Base-by-base conservation (phyloP, 345 rosid species). In the Rhodamnia argentea region DNA sequence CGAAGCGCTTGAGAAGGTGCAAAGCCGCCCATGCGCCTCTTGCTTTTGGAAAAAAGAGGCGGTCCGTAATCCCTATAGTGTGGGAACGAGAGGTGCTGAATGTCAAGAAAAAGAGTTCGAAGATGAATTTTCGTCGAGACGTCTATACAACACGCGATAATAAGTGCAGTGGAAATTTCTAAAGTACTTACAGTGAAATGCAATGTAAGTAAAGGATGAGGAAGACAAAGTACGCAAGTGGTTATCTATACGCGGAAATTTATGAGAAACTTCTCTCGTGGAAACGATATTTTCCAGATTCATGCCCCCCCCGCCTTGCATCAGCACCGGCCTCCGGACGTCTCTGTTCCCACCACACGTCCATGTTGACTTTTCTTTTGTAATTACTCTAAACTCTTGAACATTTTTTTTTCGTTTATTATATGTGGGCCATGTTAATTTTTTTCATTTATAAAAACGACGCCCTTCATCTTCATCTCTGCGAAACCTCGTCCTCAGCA, bases 141-240 rank as follows among this genome's bases (percentile, higher is more conserved):
- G 4, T n/a, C n/a, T 51, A 13, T 51, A 4, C 0, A 11, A 51
- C 13, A 51, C 14, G 52, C 11, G 13, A 51, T 51, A 11, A 51
- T 51, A 51, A 51, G 52, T 12, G 1, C 4, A 37, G 0, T 3
- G 10, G 10, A 55, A 2, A 7, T 16, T 9, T 4, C 0, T 16
- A 29, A 29, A 8, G 29, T 23, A 0, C 75, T 7, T 4, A 37
- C 4, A 5, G 20, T 18, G 13, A 32, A 70, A 70, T 37, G 24
- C 6, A 0, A 9, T 1, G 10, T 62, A 32, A 32, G 11, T 37
- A 3, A 32, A 32, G 47, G 78, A 55, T 20, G 58, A 20, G 20
- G 24, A 55, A 20, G 26, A 55, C 20, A 18, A 52, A 9, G 47
- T 7, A 32, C 44, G 42, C 76, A 18, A 9, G 24, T 18, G 5